A percentile compares a stretch with the other conserved stretches of the same genome.
These are phyloP conservation scores for Leishmania tropica DNA, from an alignment of 208 protist species.

Conservation along the genomic window DNA sequence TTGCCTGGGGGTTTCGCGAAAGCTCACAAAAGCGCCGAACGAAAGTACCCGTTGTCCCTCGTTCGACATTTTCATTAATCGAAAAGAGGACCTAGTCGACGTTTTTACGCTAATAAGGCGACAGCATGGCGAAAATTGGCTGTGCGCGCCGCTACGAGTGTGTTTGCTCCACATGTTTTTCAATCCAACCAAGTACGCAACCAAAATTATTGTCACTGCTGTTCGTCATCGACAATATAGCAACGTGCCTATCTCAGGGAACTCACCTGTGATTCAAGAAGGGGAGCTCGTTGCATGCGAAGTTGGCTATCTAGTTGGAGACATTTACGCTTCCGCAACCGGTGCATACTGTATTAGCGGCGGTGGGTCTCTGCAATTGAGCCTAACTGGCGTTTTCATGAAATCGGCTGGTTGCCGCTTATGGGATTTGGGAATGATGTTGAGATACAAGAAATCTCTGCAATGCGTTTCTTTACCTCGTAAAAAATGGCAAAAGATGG, in stretches of 20 bases:
- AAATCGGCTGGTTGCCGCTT: constrained; percentile 53
- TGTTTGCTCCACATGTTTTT: constrained; percentile 77
- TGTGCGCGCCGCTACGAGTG: constrained; percentile 69
- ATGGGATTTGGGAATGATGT: constrained; percentile 91
- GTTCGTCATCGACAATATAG: constrained; percentile 59
- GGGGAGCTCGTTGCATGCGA: constrained; percentile 78
- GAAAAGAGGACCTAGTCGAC: constrained; percentile 57
- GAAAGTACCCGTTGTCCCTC: constrained; percentile 16
- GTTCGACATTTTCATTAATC: constrained; percentile 80
- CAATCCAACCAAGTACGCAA: constrained; percentile 48
- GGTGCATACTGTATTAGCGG: constrained; percentile 79
- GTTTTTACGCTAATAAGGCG: constrained; percentile 61
- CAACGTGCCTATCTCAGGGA: neutral
- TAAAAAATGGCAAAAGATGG: constrained; percentile 24
- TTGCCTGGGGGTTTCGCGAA: constrained; percentile 53
- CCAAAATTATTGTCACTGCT: constrained; percentile 75
- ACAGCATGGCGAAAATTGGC: constrained; percentile 87
- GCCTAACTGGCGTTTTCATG: constrained; percentile 54
- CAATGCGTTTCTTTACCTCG: constrained; percentile 26
- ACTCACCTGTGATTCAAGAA: constrained; percentile 33
- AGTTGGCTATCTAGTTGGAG: constrained; percentile 79
- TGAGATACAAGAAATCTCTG: constrained; percentile 69
- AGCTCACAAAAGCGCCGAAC: constrained; percentile 39
- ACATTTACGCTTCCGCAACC: constrained; percentile 86
- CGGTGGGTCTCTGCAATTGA: constrained; percentile 73